These are phyloP conservation scores for Xylaria sp. DNA, from an alignment of 2,329 filamentous ascomycete genomes.

Conservation along the genomic window DNA sequence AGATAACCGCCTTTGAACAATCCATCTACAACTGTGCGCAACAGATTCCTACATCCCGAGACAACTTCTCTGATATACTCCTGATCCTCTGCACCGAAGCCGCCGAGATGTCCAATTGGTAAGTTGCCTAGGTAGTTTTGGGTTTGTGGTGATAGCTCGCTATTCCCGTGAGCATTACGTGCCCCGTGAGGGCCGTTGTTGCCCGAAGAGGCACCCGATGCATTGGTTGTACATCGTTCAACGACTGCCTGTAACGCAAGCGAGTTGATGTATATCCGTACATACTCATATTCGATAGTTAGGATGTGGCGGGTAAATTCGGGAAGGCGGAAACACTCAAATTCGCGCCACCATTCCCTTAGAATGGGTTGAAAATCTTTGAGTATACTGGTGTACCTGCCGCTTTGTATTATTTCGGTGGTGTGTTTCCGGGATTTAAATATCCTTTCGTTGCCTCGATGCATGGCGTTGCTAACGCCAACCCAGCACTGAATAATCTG, in stretches of 20 bases:
- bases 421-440: conserved; percentile 91
- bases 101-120: conserved; percentile 71
- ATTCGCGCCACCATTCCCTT: conserved; percentile 81
- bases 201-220: conserved; percentile 56
- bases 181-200: conserved; percentile 52
- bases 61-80: conserved; percentile 82
- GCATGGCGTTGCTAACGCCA: conserved; percentile 91
- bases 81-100: conserved; percentile 73
- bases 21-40: conserved; percentile 80
- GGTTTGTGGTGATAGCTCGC: conserved; percentile 69
- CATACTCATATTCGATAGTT: conserved; percentile 95
- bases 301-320: conserved; percentile 79
- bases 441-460: conserved; percentile 86
- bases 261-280: conserved; percentile 93
- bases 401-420: conserved; percentile 86
- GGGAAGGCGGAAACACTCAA: conserved; percentile 79
- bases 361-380: conserved; percentile 84
- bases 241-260: conserved; percentile 94
- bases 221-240: conserved; percentile 86
- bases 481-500: conserved; percentile 90
- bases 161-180: conserved; percentile 52
- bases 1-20: conserved; percentile 79
- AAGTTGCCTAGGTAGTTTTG: conserved; percentile 73
- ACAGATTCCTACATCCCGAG: conserved; percentile 79
- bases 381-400: conserved; percentile 83